Base-by-base conservation (phyloP, 1,139 yeast species). In the Zygosaccharomyces sapae region DNA sequence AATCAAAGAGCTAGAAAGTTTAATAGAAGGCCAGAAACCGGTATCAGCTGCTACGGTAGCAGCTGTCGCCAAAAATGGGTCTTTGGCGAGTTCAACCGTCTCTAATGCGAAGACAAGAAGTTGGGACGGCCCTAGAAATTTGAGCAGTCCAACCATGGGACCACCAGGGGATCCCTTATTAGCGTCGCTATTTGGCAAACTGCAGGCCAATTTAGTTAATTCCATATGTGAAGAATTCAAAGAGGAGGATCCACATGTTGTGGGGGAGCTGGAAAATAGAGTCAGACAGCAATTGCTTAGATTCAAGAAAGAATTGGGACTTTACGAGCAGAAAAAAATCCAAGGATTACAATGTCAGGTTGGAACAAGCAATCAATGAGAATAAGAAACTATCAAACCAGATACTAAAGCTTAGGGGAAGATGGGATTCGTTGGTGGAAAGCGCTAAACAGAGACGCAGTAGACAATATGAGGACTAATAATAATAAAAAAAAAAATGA, bases 341-440 rank as follows among this genome's bases (percentile, higher is more conserved):
- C 29, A 55, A 48, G 35, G 70, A 66, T 25, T 62, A 57, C 38
- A 68, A 65, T 13, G 25, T 45, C 2, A 63, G 59, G 38, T 31
- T 69, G 7, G 67, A 66, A 7, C 52, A 51, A 6, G 44, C 67
- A 3, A 41, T 46, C 3, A 58, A 52, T 41, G 71, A 68, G 22
- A 70, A 70, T 44, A 60, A 54, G 31, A 64, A 61, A 38, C 54
- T 75, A 43, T 68, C 69, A 31, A 59, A 59, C 34, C 73, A 75
- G 49, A 68, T 70, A 2, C 60, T 63, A 5, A 68, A 68, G 45
- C 54, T 74, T 20, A 71, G 71, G 43, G 74, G 73, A 50, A 58
- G 78, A 34, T 75, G 79, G 79, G 70, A 74, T 53, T 70, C 69
- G 34, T 55, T 75, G 22, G 76, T 75, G 1, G 76, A 74, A 51